phyloP scores from a whole-genome alignment of 2,329 filamentous ascomycete genomes.

The Aspergillus fructus region DNA sequence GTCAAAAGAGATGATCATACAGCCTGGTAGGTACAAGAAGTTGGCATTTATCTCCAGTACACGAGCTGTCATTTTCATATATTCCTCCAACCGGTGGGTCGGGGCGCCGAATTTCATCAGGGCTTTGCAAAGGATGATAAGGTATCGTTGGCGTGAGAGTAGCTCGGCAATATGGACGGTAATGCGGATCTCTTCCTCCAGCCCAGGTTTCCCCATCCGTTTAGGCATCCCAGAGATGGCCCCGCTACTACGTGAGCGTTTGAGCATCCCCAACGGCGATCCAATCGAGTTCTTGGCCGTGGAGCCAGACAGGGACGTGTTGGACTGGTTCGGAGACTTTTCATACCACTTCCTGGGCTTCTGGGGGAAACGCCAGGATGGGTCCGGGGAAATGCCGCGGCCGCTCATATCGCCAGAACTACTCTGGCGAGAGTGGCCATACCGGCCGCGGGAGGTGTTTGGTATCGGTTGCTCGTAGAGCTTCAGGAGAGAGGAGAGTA shows the following conservation, averaged over 20 bases:
- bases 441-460: conserved; percentile 27
- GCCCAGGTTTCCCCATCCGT: conserved; percentile 30
- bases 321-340: conserved; percentile 37
- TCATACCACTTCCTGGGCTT: conserved; percentile 42
- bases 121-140: conserved; percentile 80
- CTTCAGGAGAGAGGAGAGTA: conserved; percentile 71
- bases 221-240: conserved; percentile 29
- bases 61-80: conserved; percentile 84
- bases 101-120: conserved; percentile 92
- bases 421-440: conserved; percentile 31
- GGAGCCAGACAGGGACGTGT: conserved; percentile 32
- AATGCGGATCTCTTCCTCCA: conserved; percentile 57
- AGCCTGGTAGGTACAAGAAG: conserved; percentile 87
- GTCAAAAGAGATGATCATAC: conserved; percentile 93
- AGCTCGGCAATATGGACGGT: conserved; percentile 67
- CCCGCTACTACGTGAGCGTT: conserved; percentile 38
- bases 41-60: conserved; percentile 87
- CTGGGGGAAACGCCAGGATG: conserved; percentile 27
- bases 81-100: conserved; percentile 87
- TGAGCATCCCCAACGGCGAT: conserved; percentile 32
- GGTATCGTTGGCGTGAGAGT: conserved; percentile 77
- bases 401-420: conserved; percentile 33
- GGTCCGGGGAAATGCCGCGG: conserved; percentile 33
- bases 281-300: conserved; percentile 30
- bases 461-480: conserved; percentile 58